A percentile compares a stretch with the other conserved stretches of the same genome.
These are phyloP conservation scores for Aurinia saxatilis DNA, from an alignment of 345 rosid genomes.

Conservation along the genomic window DNA sequence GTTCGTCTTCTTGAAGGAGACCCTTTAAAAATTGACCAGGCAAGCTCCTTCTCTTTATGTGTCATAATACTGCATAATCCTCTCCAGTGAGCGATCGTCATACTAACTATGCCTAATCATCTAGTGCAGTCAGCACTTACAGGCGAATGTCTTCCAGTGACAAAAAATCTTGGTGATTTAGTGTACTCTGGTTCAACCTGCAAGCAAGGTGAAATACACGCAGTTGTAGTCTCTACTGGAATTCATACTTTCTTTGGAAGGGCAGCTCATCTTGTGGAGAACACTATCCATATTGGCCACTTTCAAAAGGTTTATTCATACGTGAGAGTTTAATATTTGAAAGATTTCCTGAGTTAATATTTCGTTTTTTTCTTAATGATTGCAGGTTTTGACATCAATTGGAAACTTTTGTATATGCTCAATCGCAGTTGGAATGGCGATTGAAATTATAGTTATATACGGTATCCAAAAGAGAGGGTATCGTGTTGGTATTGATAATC, in stretches of 20 bases:
- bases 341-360: neutral
- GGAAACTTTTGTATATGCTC: conserved; percentile 98
- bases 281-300: conserved; percentile 76
- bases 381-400: conserved; percentile 72
- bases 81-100: too few relatives aligned
- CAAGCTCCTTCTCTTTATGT: neutral
- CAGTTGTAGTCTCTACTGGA: conserved; percentile 83
- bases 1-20: conserved; percentile 75
- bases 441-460: conserved; percentile 55
- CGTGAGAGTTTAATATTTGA: neutral
- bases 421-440: conserved; percentile 70
- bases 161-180: conserved; percentile 60
- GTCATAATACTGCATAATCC: neutral
- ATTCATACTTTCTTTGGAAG: conserved; percentile 89
- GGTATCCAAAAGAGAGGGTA: conserved; percentile 46
- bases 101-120: too few relatives aligned
- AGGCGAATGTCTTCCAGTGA: conserved; percentile 62
- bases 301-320: conserved; percentile 64
- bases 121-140: conserved; percentile 43
- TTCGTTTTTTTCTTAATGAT: neutral
- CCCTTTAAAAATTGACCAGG: conserved; percentile 65
- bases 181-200: conserved; percentile 92
- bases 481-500: conserved; percentile 49
- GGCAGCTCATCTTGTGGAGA: conserved; percentile 95
- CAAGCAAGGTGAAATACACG: conserved; percentile 92